Evolutionary conservation across 306 rosid species (phyloP).

Genomic region (Abrus precatorius): DNA sequence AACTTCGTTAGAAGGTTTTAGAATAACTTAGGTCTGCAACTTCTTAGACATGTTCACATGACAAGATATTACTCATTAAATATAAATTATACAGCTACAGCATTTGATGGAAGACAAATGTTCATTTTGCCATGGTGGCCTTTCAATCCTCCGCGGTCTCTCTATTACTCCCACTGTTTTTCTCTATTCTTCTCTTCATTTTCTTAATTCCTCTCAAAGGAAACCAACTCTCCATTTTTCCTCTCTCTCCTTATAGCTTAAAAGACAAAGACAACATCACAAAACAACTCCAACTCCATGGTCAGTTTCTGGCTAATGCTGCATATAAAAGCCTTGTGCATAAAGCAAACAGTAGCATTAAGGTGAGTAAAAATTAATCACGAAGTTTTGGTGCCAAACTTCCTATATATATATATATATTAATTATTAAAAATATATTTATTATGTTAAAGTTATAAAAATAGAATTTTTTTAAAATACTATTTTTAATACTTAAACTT

Average conservation of each 20-base stretch:
- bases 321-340: slow-evolving; percentile 36
- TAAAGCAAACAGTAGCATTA: slow-evolving; percentile 1
- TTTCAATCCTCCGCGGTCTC: not conserved
- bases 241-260: not conserved
- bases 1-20: slow-evolving; percentile 20
- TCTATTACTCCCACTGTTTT: slow-evolving; percentile 22
- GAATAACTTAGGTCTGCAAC: slow-evolving; percentile 40
- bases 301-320: slow-evolving; percentile 29
- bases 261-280: slow-evolving; percentile 1
- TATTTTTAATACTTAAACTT: too few species aligned
- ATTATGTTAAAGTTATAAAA: too few species aligned
- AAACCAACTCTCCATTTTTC: not conserved
- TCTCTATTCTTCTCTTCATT: slow-evolving; percentile 25
- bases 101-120: slow-evolving; percentile 15
- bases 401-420: not conserved
- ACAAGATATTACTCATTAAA: not conserved
- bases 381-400: not conserved
- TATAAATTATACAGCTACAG: not conserved
- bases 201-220: slow-evolving; percentile 38
- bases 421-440: too few species aligned
- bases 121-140: slow-evolving; percentile 36
- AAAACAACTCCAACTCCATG: slow-evolving; percentile 23
- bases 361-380: slow-evolving; percentile 37
- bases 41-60: slow-evolving; percentile 48
- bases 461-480: too few species aligned